Evolutionary conservation across 345 rosid species (phyloP).

Genomic region (Heritiera littoralis): DNA sequence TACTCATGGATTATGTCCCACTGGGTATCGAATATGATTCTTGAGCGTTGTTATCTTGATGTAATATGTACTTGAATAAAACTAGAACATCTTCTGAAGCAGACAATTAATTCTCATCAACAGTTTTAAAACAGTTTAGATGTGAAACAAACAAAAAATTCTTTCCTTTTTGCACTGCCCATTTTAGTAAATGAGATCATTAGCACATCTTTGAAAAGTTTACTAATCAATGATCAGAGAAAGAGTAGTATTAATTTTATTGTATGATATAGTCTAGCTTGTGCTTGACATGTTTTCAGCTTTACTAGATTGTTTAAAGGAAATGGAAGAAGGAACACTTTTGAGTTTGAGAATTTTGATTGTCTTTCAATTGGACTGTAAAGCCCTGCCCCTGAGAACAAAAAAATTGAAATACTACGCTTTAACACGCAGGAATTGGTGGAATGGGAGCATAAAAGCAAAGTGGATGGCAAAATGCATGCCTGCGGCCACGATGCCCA

Average conservation of each 20-base stretch:
- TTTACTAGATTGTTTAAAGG: background rate
- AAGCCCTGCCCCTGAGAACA: too few relatives aligned
- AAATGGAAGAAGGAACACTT: background rate
- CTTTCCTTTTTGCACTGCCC: too few relatives aligned
- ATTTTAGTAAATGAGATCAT: too few relatives aligned
- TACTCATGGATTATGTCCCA: background rate
- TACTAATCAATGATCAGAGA: too few relatives aligned
- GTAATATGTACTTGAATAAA: background rate
- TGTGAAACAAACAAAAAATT: too few relatives aligned
- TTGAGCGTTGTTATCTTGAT: background rate
- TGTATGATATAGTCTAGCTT: background rate
- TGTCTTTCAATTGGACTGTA: background rate
- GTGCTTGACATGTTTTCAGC: background rate
- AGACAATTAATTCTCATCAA: background rate
- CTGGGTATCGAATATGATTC: background rate
- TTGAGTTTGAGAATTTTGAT: background rate
- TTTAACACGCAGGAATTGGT: slow-evolving; percentile 60
- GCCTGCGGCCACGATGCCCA: slow-evolving; percentile 96
- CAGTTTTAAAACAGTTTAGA: background rate
- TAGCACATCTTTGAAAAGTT: too few relatives aligned
- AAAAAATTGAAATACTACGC: too few relatives aligned
- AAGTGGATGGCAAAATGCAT: slow-evolving; percentile 84
- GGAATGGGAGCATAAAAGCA: slow-evolving; percentile 83
- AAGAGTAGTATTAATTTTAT: too few relatives aligned
- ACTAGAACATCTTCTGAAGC: background rate